Conservation (phyloP, 176 grass and related monocot species). For the Guadua angustifolia region DNA sequence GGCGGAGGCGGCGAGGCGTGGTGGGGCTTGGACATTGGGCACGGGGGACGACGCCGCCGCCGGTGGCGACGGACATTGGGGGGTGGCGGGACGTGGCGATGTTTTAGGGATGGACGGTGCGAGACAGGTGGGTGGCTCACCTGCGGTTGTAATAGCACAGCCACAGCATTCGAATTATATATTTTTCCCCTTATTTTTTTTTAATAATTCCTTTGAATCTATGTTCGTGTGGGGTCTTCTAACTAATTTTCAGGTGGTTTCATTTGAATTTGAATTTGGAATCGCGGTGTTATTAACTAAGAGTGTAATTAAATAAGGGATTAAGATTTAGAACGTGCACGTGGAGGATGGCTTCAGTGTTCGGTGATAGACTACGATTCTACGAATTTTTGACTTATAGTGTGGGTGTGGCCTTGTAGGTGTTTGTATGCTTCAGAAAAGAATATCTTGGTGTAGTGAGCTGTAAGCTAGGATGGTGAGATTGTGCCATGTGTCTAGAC, state of each 20-base stretch:
- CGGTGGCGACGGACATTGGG: constrained; percentile 53
- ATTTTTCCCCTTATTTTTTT: neutral
- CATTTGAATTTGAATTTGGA: constrained; percentile 40
- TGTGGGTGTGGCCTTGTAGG: neutral
- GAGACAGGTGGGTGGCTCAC: constrained; percentile 23
- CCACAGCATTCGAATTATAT: neutral
- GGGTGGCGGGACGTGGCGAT: constrained; percentile 45
- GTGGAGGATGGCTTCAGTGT: constrained; percentile 38
- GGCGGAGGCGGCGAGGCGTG: constrained; percentile 36
- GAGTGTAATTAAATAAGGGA: neutral
- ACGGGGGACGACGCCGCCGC: constrained; percentile 50
- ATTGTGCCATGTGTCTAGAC: constrained; percentile 35
- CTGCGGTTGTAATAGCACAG: constrained; percentile 42
- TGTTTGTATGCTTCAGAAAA: constrained; percentile 34
- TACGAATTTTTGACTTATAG: constrained; percentile 34
- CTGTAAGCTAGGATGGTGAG: constrained; percentile 1
- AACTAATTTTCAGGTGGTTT: neutral
- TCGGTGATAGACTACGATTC: neutral
- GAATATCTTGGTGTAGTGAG: constrained; percentile 34
- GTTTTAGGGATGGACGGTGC: constrained; percentile 47
- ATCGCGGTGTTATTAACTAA: neutral
- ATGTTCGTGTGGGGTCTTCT: neutral
- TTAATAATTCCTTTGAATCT: neutral
- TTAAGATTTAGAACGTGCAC: constrained; percentile 38
- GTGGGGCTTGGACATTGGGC: constrained; percentile 58